phyloP scores from a whole-genome alignment of 1,139 yeast genomes.

The Schwanniomyces etchellsii region DNA sequence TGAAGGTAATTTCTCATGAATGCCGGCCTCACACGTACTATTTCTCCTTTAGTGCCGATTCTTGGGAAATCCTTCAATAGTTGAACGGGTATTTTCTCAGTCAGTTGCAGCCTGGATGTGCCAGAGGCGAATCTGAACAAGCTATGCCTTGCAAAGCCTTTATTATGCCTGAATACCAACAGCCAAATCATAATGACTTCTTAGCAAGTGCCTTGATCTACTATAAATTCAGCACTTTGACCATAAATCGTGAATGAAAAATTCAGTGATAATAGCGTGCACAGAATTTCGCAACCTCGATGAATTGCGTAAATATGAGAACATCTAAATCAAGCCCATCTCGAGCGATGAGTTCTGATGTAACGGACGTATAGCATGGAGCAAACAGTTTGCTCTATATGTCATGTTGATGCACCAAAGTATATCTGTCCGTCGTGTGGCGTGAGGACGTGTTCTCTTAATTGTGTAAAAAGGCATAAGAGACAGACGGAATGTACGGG shows the following conservation, averaged over 20 bases:
- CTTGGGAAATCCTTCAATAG: constrained; percentile 59
- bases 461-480: constrained; percentile 72
- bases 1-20: constrained; percentile 78
- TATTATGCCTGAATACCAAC: no score
- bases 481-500: constrained; percentile 62
- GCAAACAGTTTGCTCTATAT: constrained; percentile 38
- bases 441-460: constrained; percentile 60
- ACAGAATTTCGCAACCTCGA: neutral
- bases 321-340: no score
- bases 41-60: constrained; percentile 63
- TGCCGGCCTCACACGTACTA: constrained; percentile 73
- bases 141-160: no score
- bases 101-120: constrained; percentile 6
- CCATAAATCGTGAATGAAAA: no score
- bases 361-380: constrained; percentile 3
- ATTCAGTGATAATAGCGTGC: no score
- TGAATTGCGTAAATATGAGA: no score
- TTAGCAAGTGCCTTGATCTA: no score
- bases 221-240: no score
- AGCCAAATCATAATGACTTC: no score
- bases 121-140: no score
- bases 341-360: no score
- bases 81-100: constrained; percentile 61
- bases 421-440: constrained; percentile 87
- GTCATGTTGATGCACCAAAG: constrained; percentile 42